These are phyloP conservation scores for Cyberlindnera lachancei DNA, from an alignment of 805 yeast species.

Conservation along the genomic window DNA sequence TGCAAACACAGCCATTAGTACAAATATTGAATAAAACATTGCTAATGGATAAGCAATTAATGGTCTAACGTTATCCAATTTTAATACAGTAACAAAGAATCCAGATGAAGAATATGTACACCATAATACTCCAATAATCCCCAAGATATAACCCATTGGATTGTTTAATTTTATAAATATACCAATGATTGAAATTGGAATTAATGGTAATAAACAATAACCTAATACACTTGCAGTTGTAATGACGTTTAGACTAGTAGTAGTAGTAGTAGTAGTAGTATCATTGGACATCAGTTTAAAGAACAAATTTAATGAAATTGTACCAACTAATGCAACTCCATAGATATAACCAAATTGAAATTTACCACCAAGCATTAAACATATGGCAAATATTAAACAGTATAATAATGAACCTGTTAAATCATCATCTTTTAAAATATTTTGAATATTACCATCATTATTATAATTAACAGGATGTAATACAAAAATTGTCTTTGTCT, in stretches of 20 bases:
- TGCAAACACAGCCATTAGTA: slow-evolving; percentile 93
- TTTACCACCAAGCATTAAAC: slow-evolving; percentile 79
- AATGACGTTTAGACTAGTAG: slow-evolving; percentile 38
- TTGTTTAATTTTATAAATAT: slow-evolving; percentile 59
- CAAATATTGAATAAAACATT: slow-evolving; percentile 88
- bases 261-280: too few species aligned
- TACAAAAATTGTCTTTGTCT: slow-evolving; percentile 77
- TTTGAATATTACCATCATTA: too few species aligned
- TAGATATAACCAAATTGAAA: slow-evolving; percentile 95
- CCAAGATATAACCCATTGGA: slow-evolving; percentile 59
- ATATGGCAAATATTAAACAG: slow-evolving; percentile 79
- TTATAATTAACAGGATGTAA: too few species aligned
- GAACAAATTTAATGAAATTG: slow-evolving; percentile 72
- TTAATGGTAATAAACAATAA: slow-evolving; percentile 87
- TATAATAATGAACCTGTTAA: slow-evolving; percentile 92
- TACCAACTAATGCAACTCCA: slow-evolving; percentile 92
- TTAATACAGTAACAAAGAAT: slow-evolving; percentile 79
- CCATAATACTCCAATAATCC: slow-evolving; percentile 71
- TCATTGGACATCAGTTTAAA: slow-evolving; percentile 84
- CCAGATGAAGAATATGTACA: slow-evolving; percentile 92
- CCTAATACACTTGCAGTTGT: slow-evolving; percentile 91
- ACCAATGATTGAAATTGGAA: slow-evolving; percentile 65
- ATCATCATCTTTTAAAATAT: slow-evolving; percentile 83
- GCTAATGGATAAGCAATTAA: slow-evolving; percentile 90
- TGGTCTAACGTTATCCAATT: slow-evolving; percentile 76